These are phyloP conservation scores for Phytophthora sansomeana DNA, from an alignment of 352 stramenopile genomes.

Conservation along the genomic window DNA sequence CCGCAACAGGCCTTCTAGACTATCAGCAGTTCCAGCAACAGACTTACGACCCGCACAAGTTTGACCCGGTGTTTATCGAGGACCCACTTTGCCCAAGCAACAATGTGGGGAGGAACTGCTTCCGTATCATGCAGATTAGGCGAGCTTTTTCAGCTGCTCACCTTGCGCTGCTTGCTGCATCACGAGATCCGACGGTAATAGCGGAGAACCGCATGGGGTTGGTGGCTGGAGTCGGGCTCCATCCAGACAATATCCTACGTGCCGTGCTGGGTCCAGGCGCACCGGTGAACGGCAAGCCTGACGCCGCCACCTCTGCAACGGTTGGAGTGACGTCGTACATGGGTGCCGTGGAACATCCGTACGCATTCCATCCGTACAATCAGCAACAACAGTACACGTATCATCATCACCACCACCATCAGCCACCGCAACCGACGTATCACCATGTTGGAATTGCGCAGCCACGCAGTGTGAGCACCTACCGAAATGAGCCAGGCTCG, in stretches of 20 bases:
- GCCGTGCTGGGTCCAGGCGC: slow-evolving; percentile 68
- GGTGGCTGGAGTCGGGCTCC: slow-evolving; percentile 72
- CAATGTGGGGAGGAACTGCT: slow-evolving; percentile 97
- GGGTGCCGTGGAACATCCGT: slow-evolving; percentile 33
- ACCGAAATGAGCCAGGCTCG: slow-evolving; percentile 40
- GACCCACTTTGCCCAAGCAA: slow-evolving; percentile 94
- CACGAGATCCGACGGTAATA: slow-evolving; percentile 61
- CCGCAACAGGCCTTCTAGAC: slow-evolving; percentile 48
- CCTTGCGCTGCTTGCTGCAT: slow-evolving; percentile 68
- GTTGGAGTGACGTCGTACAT: slow-evolving; percentile 34
- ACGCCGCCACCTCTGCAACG: slow-evolving; percentile 33
- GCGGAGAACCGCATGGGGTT: slow-evolving; percentile 61
- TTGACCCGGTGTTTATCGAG: slow-evolving; percentile 96
- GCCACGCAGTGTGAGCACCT: slow-evolving; percentile 23
- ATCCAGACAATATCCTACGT: slow-evolving; percentile 84
- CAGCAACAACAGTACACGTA: slow-evolving; percentile 44
- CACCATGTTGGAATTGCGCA: slow-evolving; percentile 34
- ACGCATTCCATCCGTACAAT: slow-evolving; percentile 39
- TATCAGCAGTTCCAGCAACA: slow-evolving; percentile 52
- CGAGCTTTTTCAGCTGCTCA: slow-evolving; percentile 81
- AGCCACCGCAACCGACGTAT: slow-evolving; percentile 37
- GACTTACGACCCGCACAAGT: slow-evolving; percentile 90
- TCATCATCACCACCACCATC: slow-evolving; percentile 42
- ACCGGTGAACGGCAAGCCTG: slow-evolving; percentile 62
- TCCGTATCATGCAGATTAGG: slow-evolving; percentile 93